Conservation (phyloP, 805 yeast species). For the Allodekkera sacchari region DNA sequence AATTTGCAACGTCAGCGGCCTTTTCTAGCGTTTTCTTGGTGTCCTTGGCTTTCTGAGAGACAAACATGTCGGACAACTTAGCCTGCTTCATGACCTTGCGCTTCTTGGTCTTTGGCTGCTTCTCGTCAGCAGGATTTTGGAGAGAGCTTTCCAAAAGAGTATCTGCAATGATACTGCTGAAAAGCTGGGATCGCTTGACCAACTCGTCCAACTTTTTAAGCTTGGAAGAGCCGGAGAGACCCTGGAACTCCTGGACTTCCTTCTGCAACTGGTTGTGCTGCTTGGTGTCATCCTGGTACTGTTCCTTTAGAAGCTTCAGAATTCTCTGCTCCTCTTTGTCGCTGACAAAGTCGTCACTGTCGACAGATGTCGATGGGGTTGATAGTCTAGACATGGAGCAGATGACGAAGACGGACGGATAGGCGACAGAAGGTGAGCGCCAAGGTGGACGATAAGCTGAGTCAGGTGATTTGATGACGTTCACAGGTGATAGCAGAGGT, state of each 20-base stretch:
- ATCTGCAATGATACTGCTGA: slow-evolving; percentile 79
- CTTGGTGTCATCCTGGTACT: slow-evolving; percentile 7
- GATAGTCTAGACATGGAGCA: background rate
- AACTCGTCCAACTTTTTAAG: slow-evolving; percentile 60
- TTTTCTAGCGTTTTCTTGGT: slow-evolving; percentile 3
- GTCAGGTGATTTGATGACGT: no score
- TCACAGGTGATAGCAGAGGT: no score
- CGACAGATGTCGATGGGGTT: slow-evolving; percentile 1
- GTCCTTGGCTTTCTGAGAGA: slow-evolving; percentile 1
- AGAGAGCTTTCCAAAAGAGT: slow-evolving; percentile 51
- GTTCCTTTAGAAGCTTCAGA: slow-evolving; percentile 14
- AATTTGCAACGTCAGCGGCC: slow-evolving; percentile 9
- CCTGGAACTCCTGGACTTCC: slow-evolving; percentile 34
- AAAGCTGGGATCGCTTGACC: slow-evolving; percentile 82
- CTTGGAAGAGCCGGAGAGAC: slow-evolving; percentile 45
- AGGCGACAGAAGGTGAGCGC: no score
- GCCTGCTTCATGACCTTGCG: slow-evolving; percentile 15
- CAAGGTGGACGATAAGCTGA: no score
- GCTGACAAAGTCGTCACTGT: slow-evolving; percentile 4
- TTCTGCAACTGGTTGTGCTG: slow-evolving; percentile 8
- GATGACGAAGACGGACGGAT: no score
- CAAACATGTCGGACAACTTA: slow-evolving; percentile 10
- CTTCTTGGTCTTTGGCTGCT: slow-evolving; percentile 11
- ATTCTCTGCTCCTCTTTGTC: slow-evolving; percentile 18
- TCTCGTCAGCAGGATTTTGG: slow-evolving; percentile 7